Evolutionary conservation across 148 eudicot genomes (phyloP).

Genomic region (Spergularia bocconei): DNA sequence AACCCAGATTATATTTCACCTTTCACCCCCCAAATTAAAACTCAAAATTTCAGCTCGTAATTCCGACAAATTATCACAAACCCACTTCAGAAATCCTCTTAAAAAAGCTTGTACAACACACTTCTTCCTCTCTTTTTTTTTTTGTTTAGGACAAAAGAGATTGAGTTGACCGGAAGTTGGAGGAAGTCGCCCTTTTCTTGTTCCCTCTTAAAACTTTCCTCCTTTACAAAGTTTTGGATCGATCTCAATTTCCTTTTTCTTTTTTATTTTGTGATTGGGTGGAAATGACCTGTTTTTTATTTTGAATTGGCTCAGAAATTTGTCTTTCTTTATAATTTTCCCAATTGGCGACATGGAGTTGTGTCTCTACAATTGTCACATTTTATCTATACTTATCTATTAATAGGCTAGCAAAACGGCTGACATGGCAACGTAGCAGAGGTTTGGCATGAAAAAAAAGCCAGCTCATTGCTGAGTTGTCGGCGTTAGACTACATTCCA

Average conservation of each 20-base stretch:
- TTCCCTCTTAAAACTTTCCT: too few species aligned
- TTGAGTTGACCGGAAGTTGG: not conserved
- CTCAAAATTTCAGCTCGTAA: not conserved
- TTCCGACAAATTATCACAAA: constrained; percentile 13
- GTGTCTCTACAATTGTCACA: too few species aligned
- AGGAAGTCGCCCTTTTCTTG: too few species aligned
- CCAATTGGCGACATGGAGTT: too few species aligned
- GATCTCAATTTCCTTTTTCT: not conserved
- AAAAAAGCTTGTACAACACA: not conserved
- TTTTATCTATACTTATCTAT: too few species aligned
- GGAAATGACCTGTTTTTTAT: not conserved
- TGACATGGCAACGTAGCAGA: too few species aligned
- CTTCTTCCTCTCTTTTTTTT: not conserved
- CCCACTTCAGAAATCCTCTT: constrained; percentile 10
- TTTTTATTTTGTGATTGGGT: too few species aligned
- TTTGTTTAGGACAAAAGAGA: not conserved
- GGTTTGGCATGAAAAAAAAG: too few species aligned
- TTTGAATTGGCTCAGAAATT: not conserved
- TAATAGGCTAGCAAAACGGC: too few species aligned
- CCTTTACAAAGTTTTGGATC: not conserved
- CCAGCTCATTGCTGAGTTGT: too few species aligned
- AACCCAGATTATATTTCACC: constrained; percentile 15
- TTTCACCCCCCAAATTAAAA: not conserved
- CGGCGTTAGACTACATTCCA: too few species aligned
- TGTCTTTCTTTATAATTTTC: too few species aligned